A percentile compares a stretch with the other conserved stretches of the same genome.
Conservation (phyloP, 257 asterid species). For the Echites panduratus region DNA sequence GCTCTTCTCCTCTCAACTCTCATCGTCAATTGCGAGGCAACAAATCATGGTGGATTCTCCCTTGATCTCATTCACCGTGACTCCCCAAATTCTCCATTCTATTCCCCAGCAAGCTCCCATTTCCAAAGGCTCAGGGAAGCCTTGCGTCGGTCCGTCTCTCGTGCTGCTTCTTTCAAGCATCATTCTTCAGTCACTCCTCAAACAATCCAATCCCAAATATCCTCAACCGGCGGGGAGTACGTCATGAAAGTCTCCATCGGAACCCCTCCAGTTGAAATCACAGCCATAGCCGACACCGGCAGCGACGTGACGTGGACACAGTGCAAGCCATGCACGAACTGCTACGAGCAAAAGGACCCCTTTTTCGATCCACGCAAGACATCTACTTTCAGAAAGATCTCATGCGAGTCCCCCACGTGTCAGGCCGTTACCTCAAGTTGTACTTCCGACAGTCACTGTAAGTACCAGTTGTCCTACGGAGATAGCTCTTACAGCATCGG, state of each 20-base stretch:
- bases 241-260: slow-evolving; percentile 44
- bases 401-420: slow-evolving; percentile 32
- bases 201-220: slow-evolving; percentile 14
- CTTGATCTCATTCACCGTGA: slow-evolving; percentile 43
- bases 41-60: slow-evolving; percentile 36
- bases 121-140: slow-evolving; percentile 23
- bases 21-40: slow-evolving; percentile 6
- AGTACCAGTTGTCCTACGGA: slow-evolving; percentile 31
- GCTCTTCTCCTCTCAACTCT: background rate
- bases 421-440: slow-evolving; percentile 13
- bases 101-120: slow-evolving; percentile 25
- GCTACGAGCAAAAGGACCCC: slow-evolving; percentile 45
- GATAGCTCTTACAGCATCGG: slow-evolving; percentile 35
- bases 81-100: slow-evolving; percentile 31
- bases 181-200: background rate
- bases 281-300: slow-evolving; percentile 54
- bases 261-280: slow-evolving; percentile 38
- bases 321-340: slow-evolving; percentile 40
- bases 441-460: slow-evolving; percentile 16
- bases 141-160: slow-evolving; percentile 31
- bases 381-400: slow-evolving; percentile 14
- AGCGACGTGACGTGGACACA: slow-evolving; percentile 63
- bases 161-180: slow-evolving; percentile 23
- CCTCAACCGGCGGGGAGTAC: slow-evolving; percentile 33
- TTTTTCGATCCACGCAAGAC: slow-evolving; percentile 35